Conservation (phyloP, 345 rosid genomes). For the Hibiscus tridactylites region DNA sequence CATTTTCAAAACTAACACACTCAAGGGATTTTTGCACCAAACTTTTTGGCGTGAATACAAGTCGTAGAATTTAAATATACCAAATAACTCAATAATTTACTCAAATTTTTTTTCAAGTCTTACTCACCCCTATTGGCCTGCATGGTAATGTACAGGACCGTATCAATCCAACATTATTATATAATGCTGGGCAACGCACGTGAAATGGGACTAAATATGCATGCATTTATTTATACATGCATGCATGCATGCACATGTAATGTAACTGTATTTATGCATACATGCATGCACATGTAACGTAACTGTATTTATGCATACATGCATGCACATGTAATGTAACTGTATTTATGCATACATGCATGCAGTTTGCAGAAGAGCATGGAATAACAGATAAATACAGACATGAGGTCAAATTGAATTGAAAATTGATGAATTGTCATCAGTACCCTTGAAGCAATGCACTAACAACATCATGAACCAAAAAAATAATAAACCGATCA, state of each 20-base stretch:
- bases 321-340: not conserved
- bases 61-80: no score
- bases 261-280: not conserved
- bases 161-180: no score
- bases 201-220: not conserved
- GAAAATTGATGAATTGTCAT: constrained; percentile 25
- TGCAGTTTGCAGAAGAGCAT: not conserved
- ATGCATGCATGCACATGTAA: not conserved
- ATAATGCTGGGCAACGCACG: not conserved
- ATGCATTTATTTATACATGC: not conserved
- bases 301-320: not conserved
- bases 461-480: constrained; percentile 6
- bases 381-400: not conserved
- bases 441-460: constrained; percentile 14
- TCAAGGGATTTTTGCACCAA: no score
- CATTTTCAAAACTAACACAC: no score
- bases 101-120: no score
- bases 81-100: no score
- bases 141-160: not conserved
- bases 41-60: no score
- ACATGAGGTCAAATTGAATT: constrained; percentile 19
- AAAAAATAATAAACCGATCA: constrained; percentile 13
- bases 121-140: not conserved
- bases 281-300: no score
- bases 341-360: no score